phyloP scores from a whole-genome alignment of 371 early-diverging fungal genomes.

The Mucor circinelloides region DNA sequence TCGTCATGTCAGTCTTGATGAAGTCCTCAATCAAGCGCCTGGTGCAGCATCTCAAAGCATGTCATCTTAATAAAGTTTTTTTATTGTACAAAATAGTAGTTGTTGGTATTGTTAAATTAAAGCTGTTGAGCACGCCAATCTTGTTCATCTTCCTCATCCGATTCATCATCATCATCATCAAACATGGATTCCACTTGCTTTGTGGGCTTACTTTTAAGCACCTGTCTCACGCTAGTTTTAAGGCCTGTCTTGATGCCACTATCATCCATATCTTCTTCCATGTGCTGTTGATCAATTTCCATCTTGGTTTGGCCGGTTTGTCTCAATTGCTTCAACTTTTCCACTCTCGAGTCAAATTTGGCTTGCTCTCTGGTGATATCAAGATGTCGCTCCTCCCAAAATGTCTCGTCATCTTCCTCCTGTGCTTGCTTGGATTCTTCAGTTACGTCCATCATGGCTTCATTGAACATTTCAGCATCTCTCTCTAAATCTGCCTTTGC shows the following conservation, averaged over 20 bases:
- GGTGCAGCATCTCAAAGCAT: conserved; percentile 23
- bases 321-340: conserved; percentile 36
- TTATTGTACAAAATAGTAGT: neutral
- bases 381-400: conserved; percentile 42
- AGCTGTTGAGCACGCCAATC: conserved; percentile 38
- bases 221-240: conserved; percentile 27
- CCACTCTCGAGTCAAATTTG: conserved; percentile 38
- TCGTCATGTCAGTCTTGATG: conserved; percentile 82
- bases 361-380: conserved; percentile 43
- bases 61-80: neutral
- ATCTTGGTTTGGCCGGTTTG: conserved; percentile 1
- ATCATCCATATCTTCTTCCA: conserved; percentile 18
- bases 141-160: conserved; percentile 18
- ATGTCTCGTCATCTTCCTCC: conserved; percentile 38
- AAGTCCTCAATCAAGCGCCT: conserved; percentile 58
- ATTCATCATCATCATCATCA: conserved; percentile 24
- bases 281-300: neutral
- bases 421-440: conserved; percentile 25
- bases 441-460: conserved; percentile 41
- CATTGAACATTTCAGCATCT: conserved; percentile 38
- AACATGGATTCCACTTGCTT: conserved; percentile 22
- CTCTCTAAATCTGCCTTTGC: conserved; percentile 34
- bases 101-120: conserved; percentile 7
- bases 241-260: conserved; percentile 17
- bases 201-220: conserved; percentile 16